Conservation (phyloP, 2,329 filamentous ascomycete species). For the Fusarium clavum region DNA sequence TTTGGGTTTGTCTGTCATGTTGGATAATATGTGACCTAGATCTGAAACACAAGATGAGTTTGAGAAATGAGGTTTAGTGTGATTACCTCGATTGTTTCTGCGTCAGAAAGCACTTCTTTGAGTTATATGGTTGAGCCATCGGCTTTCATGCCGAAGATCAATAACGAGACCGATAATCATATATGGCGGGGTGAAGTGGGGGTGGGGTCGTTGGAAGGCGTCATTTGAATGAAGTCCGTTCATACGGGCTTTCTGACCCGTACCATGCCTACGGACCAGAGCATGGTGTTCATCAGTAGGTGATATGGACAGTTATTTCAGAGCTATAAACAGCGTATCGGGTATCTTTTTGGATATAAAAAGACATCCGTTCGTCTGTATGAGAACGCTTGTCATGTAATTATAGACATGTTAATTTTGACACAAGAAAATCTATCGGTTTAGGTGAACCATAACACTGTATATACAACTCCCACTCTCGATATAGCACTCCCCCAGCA, state of each 20-base stretch:
- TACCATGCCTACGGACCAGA: background rate
- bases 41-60: background rate
- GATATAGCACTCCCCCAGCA: background rate
- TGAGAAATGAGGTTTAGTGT: background rate
- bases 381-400: background rate
- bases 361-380: background rate
- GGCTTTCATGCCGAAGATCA: slow-evolving; percentile 22
- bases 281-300: background rate
- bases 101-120: background rate
- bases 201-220: slow-evolving; percentile 26
- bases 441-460: slow-evolving; percentile 32
- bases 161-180: background rate
- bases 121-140: background rate
- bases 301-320: background rate
- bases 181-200: slow-evolving; percentile 31
- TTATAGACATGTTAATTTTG: slow-evolving; percentile 7
- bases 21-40: background rate
- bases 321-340: background rate
- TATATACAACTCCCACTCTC: slow-evolving; percentile 4
- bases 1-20: slow-evolving; percentile 49
- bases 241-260: background rate
- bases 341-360: too few species aligned
- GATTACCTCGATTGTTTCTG: background rate
- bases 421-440: slow-evolving; percentile 42
- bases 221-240: background rate